Conservation (phyloP, 163 green algal species). For the Scenedesmus sp. region DNA sequence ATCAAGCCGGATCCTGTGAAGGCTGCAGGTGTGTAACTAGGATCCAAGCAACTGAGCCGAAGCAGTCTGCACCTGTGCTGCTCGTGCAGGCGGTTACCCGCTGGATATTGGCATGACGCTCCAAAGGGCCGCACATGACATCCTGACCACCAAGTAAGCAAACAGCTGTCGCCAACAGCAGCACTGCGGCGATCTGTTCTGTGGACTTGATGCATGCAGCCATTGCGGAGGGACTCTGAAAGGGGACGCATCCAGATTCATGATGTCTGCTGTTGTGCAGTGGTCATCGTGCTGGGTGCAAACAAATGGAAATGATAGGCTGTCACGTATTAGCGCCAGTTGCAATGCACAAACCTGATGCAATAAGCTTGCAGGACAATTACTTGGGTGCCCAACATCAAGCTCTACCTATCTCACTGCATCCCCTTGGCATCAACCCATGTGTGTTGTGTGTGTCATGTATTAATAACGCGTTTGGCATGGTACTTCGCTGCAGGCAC, state of each 20-base stretch:
- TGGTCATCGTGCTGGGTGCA: no score
- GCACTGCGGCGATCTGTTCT: not conserved
- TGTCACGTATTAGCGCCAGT: no score
- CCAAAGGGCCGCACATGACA: not conserved
- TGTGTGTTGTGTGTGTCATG: not conserved
- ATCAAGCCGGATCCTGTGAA: no score
- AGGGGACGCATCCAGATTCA: no score
- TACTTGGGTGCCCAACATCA: no score
- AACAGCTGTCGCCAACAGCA: not conserved
- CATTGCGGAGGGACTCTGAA: not conserved
- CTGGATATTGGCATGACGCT: not conserved
- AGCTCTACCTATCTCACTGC: no score
- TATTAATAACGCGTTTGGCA: not conserved
- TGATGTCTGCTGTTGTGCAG: no score
- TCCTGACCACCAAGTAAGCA: not conserved
- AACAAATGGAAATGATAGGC: no score
- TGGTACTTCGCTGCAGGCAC: not conserved
- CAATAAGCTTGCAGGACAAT: no score
- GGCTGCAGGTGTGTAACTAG: not conserved
- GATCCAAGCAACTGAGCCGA: not conserved
- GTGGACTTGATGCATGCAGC: not conserved
- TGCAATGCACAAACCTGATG: no score
- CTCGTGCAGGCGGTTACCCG: not conserved
- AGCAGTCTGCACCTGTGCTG: not conserved
- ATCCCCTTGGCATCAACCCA: not conserved